phyloP scores from a whole-genome alignment of 306 rosid species.

The Alnus rubra region DNA sequence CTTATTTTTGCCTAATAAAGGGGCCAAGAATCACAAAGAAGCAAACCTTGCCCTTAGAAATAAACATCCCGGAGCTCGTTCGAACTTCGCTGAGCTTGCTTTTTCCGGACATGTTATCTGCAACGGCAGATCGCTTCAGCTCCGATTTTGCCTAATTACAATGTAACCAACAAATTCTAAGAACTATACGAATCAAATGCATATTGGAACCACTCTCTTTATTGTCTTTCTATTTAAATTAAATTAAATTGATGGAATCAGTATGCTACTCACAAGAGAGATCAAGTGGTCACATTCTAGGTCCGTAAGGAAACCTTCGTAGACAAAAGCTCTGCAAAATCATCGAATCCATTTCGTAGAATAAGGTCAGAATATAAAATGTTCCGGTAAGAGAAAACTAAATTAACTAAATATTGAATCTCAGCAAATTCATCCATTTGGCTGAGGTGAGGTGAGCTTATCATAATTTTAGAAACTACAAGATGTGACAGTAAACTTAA shows the following conservation, averaged over 20 bases:
- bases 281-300: slow-evolving; percentile 91
- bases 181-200: not conserved
- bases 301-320: slow-evolving; percentile 84
- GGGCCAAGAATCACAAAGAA: not conserved
- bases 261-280: slow-evolving; percentile 66
- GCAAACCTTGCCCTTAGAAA: slow-evolving; percentile 75
- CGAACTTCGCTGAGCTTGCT: slow-evolving; percentile 81
- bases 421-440: not conserved
- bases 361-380: not conserved
- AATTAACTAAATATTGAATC: not conserved
- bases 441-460: not conserved
- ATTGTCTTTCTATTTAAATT: not conserved
- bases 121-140: slow-evolving; percentile 94
- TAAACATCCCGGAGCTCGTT: slow-evolving; percentile 97
- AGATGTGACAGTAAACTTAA: not conserved
- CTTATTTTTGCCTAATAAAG: not conserved
- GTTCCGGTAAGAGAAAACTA: not conserved
- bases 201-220: not conserved
- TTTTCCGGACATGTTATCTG: slow-evolving; percentile 72
- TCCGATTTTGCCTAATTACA: slow-evolving; percentile 78
- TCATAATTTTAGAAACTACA: slow-evolving; percentile 1
- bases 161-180: not conserved
- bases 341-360: slow-evolving; percentile 11
- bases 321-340: slow-evolving; percentile 80
- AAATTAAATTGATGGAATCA: not conserved